These are phyloP conservation scores for Alnus rubra DNA, from an alignment of 306 rosid species.

Conservation along the genomic window DNA sequence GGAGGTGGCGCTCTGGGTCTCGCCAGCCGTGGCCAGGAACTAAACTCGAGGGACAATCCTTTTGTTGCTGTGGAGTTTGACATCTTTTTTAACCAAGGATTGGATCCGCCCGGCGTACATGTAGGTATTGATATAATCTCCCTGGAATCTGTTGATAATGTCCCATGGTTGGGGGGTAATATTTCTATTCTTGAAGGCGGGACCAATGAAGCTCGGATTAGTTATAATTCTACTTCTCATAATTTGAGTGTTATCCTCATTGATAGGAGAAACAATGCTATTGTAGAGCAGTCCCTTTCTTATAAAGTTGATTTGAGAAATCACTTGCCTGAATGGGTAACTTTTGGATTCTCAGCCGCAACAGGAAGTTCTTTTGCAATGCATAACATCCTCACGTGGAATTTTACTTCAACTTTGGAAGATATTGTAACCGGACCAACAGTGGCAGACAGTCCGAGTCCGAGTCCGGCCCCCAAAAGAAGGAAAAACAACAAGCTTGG, in stretches of 20 bases:
- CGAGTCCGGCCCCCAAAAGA: too few species aligned
- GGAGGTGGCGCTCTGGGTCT: conserved; percentile 51
- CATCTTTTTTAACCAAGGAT: background rate
- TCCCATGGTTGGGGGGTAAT: conserved; percentile 30
- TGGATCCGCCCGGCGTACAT: conserved; percentile 37
- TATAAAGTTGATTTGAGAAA: conserved; percentile 24
- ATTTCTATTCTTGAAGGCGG: conserved; percentile 16
- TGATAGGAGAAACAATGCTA: conserved; percentile 4
- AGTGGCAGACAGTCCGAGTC: too few species aligned
- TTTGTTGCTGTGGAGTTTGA: conserved; percentile 34
- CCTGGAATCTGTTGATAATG: conserved; percentile 27
- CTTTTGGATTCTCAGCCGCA: too few species aligned
- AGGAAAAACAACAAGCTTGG: too few species aligned
- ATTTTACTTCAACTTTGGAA: background rate
- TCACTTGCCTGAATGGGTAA: conserved; percentile 13
- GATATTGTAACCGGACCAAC: too few species aligned
- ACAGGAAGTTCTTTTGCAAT: background rate
- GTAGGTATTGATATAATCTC: conserved; percentile 54
- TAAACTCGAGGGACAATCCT: conserved; percentile 13
- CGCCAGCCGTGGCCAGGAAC: conserved; percentile 2
- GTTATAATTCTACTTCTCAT: too few species aligned
- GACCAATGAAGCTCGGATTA: conserved; percentile 33
- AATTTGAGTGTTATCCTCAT: conserved; percentile 39
- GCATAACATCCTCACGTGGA: conserved; percentile 5
- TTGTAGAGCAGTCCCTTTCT: conserved; percentile 6